Base-by-base conservation (phyloP, 73 alveolate genomes). In the Durusdinium trenchii region DNA sequence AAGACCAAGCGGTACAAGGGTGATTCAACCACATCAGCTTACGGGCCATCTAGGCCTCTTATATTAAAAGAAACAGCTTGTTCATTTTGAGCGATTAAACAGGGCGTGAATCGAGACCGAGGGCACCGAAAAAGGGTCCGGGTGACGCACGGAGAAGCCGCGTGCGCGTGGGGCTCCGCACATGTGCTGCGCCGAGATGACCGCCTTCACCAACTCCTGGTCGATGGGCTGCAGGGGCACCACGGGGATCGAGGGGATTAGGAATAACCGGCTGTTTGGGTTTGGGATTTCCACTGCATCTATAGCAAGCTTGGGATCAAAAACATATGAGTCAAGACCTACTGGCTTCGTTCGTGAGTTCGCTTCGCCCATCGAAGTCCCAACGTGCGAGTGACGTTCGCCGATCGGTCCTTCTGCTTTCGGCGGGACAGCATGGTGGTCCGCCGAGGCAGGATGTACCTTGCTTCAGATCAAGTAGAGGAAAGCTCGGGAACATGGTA, bases 371-470 rank as follows among this genome's bases (percentile, higher is more conserved):
- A 62, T 62, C 18, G 32, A 35, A 62, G 4, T 40, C 32, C 36
- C 76, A 10, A 35, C 18, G 18, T 62, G 36, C 6, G 76, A 62
- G 18, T 62, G 16, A 62, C 36, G 32, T 62, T 5, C 32, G 76
- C 36, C 76, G 36, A 10, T 62, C 32, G 52, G 47, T 69, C 96
- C 85, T 35, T n/a, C 89, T 92, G 98, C 89, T 92, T 67, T 36
- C 46, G 14, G 79, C 98, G 98, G 30, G 98, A 92, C 10, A 92
- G 98, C 98, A 92, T 92, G 48, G 98, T 92, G 61, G 98, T 92
- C 91, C 98, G 98, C 61, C 98, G 76, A 40, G 98, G 98, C 60
- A 92, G 35, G 78, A 92, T 92, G 46, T 92, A 92, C 89, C 96
- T 89, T 62, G 35, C 12, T 6, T 42, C 18, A 10, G 81, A 32